phyloP scores from a whole-genome alignment of 768 basidiomycete genomes.

The Fibroporia radiculosa region DNA sequence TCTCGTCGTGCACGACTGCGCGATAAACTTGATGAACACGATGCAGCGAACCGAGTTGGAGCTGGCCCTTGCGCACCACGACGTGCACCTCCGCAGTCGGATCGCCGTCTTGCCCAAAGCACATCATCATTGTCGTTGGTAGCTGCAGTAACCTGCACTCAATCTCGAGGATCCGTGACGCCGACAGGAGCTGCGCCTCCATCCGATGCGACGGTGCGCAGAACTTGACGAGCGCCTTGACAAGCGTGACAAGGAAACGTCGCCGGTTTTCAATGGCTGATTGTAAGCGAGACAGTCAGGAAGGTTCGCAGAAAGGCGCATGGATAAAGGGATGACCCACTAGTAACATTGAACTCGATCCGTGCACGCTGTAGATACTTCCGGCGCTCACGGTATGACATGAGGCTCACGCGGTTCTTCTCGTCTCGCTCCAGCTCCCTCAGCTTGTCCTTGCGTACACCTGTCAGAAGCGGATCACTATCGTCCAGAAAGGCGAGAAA shows the following conservation, averaged over 20 bases:
- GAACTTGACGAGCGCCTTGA: slow-evolving; percentile 83
- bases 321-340: slow-evolving; percentile 31
- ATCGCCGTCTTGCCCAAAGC: slow-evolving; percentile 86
- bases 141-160: slow-evolving; percentile 89
- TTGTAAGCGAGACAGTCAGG: slow-evolving; percentile 1
- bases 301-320: not conserved
- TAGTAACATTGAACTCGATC: slow-evolving; percentile 71
- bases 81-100: slow-evolving; percentile 87
- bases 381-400: slow-evolving; percentile 61
- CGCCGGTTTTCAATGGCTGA: slow-evolving; percentile 76
- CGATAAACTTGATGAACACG: slow-evolving; percentile 82
- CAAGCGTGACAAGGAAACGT: slow-evolving; percentile 79
- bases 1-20: slow-evolving; percentile 84
- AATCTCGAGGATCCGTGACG: slow-evolving; percentile 83
- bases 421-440: slow-evolving; percentile 59
- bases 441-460: slow-evolving; percentile 37
- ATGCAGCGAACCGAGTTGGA: slow-evolving; percentile 81
- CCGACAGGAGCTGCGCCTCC: slow-evolving; percentile 84
- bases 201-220: slow-evolving; percentile 92
- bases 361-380: slow-evolving; percentile 57
- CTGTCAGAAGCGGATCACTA: slow-evolving; percentile 67
- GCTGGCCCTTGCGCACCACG: slow-evolving; percentile 67
- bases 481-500: slow-evolving; percentile 59
- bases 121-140: slow-evolving; percentile 75
- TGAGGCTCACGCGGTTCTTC: slow-evolving; percentile 49